A percentile compares a stretch with the other conserved stretches of the same genome.
phyloP scores from a whole-genome alignment of 1,284 basidiomycete species.

The Papiliotrema flavescens region DNA sequence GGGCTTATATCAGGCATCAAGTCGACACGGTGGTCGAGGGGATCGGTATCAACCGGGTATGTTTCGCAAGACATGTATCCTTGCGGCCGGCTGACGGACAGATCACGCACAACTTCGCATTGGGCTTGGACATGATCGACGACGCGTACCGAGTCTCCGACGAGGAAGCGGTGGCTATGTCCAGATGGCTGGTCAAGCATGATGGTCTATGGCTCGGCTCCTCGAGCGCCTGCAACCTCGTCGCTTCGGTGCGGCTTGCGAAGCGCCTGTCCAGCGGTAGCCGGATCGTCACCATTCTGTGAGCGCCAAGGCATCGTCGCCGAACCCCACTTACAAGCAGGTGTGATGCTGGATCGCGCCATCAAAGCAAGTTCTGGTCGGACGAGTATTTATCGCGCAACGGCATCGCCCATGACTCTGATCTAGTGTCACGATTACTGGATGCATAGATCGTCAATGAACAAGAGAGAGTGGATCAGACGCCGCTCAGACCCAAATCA shows the following conservation, averaged over 20 bases:
- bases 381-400: conserved; percentile 67
- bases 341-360: conserved; percentile 77
- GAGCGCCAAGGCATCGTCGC: conserved; percentile 33
- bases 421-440: too few species aligned
- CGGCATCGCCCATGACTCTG: conserved; percentile 49
- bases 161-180: conserved; percentile 86
- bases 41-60: conserved; percentile 52
- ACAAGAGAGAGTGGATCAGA: too few species aligned
- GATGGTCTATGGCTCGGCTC: conserved; percentile 96
- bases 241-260: conserved; percentile 76
- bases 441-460: too few species aligned
- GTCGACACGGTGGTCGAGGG: conserved; percentile 77
- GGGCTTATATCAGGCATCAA: conserved; percentile 34
- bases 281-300: conserved; percentile 83
- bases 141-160: conserved; percentile 85
- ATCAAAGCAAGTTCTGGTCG: conserved; percentile 83
- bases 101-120: conserved; percentile 75
- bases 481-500: too few species aligned
- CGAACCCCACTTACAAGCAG: conserved; percentile 45
- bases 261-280: conserved; percentile 61
- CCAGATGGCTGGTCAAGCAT: conserved; percentile 76
- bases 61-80: background rate
- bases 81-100: conserved; percentile 2
- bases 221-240: conserved; percentile 91
- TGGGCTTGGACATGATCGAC: conserved; percentile 74